Base-by-base conservation (phyloP, 257 asterid genomes). In the Solanum arcanum region DNA sequence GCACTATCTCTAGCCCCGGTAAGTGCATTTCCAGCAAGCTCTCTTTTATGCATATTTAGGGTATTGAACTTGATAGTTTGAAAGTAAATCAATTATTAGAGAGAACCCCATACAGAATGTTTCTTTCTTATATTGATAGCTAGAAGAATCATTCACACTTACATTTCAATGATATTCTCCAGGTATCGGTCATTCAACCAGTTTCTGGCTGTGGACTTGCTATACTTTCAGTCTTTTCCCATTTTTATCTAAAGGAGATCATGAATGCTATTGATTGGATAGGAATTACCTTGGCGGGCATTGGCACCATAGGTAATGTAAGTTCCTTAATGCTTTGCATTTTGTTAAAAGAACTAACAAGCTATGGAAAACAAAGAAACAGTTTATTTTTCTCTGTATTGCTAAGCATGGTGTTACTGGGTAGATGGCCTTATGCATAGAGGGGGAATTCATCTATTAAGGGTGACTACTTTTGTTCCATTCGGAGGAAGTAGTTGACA, bases 201-300 rank as follows among this genome's bases (percentile, higher is more conserved):
- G 99, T 97, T 91, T 97, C 99, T 73, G 99, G 99, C 90, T 96
- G 99, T 66, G 99, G 99, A 84, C 98, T 97, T 75, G 99, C 98
- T 72, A 96, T 97, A 86, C 99, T 97, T 90, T 97, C 98, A 29
- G 90, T 97, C 69, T 97, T 97, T 88, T 97, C 99, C 84, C 99
- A 97, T 94, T 97, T 97, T 90, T 96, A 97, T 93, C 91, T 97
- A 66, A 92, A 96, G 95, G 99, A 97, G 93, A 95, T 92, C 88
- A 97, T 97, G 99, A 97, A 97, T 90, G 89, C 90, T 87, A 83
- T 97, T 89, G 99, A 97, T 91, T 97, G 99, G 99, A 87, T 97
- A n/a, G 99, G 97, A 64, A 97, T 97, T 83, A 87, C 93, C 84
- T 88, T 95, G 90, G 99, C 99, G 88, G 99, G 99, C 90, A 88